Conservation (phyloP, 768 basidiomycete species). For the Mycena alexandri region DNA sequence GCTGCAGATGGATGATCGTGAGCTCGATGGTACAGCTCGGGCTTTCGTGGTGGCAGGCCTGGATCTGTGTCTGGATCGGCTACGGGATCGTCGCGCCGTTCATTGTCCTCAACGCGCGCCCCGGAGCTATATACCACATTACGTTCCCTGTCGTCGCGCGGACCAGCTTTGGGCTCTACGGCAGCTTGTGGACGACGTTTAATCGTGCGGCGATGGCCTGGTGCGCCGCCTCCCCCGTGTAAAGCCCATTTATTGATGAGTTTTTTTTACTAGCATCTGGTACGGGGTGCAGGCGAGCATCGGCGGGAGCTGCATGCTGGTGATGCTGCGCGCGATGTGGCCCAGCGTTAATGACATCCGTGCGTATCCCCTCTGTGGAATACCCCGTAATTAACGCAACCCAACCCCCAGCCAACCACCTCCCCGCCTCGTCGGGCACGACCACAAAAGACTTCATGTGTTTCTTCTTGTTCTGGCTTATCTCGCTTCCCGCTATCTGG, state of each 20-base stretch:
- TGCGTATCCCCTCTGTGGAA: constrained; percentile 48
- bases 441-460: constrained; percentile 81
- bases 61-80: constrained; percentile 82
- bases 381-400: neutral
- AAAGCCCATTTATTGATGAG: neutral
- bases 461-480: constrained; percentile 91
- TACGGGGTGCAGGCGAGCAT: constrained; percentile 87
- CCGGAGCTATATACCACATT: constrained; percentile 82
- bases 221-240: constrained; percentile 51
- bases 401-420: constrained; percentile 67
- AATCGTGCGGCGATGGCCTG: constrained; percentile 81
- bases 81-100: constrained; percentile 74
- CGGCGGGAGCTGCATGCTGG: constrained; percentile 82
- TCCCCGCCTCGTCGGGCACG: constrained; percentile 81
- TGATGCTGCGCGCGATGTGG: constrained; percentile 84
- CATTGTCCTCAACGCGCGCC: constrained; percentile 81
- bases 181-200: constrained; percentile 84
- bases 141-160: constrained; percentile 83
- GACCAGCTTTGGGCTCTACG: constrained; percentile 84
- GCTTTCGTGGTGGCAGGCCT: constrained; percentile 88
- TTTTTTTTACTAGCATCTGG: constrained; percentile 65
- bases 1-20: constrained; percentile 78
- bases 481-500: constrained; percentile 85
- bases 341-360: constrained; percentile 77
- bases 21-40: constrained; percentile 81